phyloP scores from a whole-genome alignment of 139 green algal genomes.

The Eudorina sp. region DNA sequence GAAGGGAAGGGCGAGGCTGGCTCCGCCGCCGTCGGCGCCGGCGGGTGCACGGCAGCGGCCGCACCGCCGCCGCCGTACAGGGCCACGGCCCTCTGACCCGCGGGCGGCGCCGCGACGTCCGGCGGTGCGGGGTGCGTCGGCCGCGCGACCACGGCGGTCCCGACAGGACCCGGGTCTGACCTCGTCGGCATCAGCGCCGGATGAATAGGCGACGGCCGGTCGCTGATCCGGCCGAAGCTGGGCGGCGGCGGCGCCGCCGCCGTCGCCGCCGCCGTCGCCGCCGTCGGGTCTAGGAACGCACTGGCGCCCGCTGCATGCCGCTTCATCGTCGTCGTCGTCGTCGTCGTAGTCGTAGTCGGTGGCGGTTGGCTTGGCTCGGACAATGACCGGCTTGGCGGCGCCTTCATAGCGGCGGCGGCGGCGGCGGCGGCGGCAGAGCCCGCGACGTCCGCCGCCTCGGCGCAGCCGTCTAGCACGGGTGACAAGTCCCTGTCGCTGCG shows the following conservation, averaged over 20 bases:
- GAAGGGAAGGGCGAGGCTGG: neutral
- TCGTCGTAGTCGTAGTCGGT: too few species aligned
- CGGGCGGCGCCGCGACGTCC: too few species aligned
- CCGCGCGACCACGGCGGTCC: neutral
- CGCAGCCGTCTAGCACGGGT: neutral
- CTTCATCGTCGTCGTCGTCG: too few species aligned
- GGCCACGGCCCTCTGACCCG: too few species aligned
- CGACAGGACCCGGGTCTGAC: neutral
- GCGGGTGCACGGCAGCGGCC: too few species aligned
- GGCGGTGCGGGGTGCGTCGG: too few species aligned
- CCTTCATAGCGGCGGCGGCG: neutral
- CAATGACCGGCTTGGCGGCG: neutral
- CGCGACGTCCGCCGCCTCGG: neutral
- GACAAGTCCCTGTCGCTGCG: neutral
- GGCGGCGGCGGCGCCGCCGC: neutral
- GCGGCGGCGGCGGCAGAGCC: neutral
- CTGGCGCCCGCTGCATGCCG: neutral
- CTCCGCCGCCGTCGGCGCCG: neutral
- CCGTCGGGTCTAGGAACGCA: neutral
- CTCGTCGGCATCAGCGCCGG: neutral
- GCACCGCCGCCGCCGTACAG: too few species aligned
- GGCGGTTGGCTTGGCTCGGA: too few species aligned
- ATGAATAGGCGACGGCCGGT: neutral
- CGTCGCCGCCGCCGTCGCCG: neutral
- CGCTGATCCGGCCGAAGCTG: neutral